Evolutionary conservation across 768 basidiomycete genomes (phyloP).

Genomic region (Cubamyces lactineus): DNA sequence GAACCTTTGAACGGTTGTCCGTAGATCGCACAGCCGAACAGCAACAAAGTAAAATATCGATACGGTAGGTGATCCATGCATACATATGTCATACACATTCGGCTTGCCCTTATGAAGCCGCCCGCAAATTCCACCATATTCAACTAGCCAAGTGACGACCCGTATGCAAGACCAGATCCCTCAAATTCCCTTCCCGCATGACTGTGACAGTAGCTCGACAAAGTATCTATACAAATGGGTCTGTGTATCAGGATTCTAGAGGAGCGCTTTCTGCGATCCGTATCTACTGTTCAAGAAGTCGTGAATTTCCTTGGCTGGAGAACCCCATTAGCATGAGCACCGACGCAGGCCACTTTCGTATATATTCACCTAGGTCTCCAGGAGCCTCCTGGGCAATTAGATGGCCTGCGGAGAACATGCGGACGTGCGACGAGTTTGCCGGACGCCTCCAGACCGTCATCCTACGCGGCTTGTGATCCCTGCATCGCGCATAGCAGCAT

Average conservation of each 20-base stretch:
- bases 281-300: conserved; percentile 28
- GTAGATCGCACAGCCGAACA: too few relatives aligned
- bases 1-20: too few relatives aligned
- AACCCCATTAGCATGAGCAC: not conserved
- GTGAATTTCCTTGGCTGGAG: conserved; percentile 26
- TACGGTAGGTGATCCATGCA: too few relatives aligned
- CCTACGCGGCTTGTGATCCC: conserved; percentile 19
- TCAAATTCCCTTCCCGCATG: too few relatives aligned
- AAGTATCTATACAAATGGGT: not conserved
- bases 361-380: conserved; percentile 30
- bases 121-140: too few relatives aligned
- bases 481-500: conserved; percentile 2
- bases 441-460: conserved; percentile 38
- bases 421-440: conserved; percentile 39
- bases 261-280: conserved; percentile 12
- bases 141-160: too few relatives aligned
- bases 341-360: not conserved
- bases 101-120: too few relatives aligned
- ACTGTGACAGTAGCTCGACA: not conserved
- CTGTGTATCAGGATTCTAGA: not conserved
- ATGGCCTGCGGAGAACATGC: conserved; percentile 37
- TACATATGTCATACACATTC: too few relatives aligned
- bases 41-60: too few relatives aligned
- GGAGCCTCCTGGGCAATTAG: conserved; percentile 39
- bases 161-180: too few relatives aligned